Base-by-base conservation (phyloP, 805 yeast species). In the Wickerhamomyces bisporus region DNA sequence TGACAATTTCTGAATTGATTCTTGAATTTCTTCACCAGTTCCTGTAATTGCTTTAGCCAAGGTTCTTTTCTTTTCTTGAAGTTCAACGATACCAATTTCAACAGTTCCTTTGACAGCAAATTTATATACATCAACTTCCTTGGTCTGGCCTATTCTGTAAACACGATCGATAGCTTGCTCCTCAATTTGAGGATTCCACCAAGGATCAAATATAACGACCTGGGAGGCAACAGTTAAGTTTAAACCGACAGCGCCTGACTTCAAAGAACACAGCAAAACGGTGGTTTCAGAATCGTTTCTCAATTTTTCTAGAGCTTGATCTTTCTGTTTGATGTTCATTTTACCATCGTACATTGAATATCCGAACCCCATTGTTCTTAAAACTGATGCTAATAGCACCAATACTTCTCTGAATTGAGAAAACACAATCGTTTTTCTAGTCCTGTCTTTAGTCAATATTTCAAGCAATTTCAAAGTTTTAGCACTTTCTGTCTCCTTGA, bases 161-260 rank as follows among this genome's bases (percentile, higher is more conserved):
- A 89, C 74, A 50, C 97, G 62, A 61, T 87, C 95, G 38, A 87
- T 81, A 0, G 96, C 96, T 56, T 87, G 96, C 33, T 84, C 85
- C 53, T 87, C 95, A 39, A 81, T 76, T 31, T 94, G 87, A 28
- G 86, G 93, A 30, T 89, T 84, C 97, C 97, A 88, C 91, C 95
- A 88, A 0, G 96, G 96, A 50, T 89, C 96, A 85, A 86, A 81
- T 68, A 88, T 68, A 45, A 79, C 85, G 2, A 91, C 96, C 29
- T 79, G 72, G 0, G 85, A 81, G 0, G 96, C 95, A 35, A 79
- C 75, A 0, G 95, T 88, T 41, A 88, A 66, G 53, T 88, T 88
- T 44, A 88, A 66, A 0, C 97, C 97, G 5, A 87, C 95, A 2
- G 96, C 96, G 16, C 97, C 97, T 0, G 96, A 89, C 58, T 86